Evolutionary conservation across 2,329 filamentous ascomycete species (phyloP).

Genomic region (Hypoxylon sp.): DNA sequence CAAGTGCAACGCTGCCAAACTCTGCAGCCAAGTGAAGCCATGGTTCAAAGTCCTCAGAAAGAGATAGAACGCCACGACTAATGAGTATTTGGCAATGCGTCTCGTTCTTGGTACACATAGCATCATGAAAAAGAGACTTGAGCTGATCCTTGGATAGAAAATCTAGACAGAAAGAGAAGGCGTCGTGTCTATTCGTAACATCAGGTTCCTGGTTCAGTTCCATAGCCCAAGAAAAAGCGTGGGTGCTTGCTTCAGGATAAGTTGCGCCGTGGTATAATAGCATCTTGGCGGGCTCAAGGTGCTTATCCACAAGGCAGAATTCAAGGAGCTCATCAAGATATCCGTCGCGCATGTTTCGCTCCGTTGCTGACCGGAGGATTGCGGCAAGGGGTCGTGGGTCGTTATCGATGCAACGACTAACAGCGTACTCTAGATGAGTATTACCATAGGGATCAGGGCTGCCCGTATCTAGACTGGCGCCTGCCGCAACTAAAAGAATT

Average conservation of each 20-base stretch:
- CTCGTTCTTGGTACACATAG: neutral
- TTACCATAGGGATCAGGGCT: neutral
- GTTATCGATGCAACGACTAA: neutral
- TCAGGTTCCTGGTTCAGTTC: neutral
- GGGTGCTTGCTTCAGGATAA: neutral
- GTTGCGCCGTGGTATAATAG: constrained; percentile 22
- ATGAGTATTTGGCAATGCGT: constrained; percentile 18
- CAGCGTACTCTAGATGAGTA: constrained; percentile 13
- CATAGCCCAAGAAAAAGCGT: constrained; percentile 13
- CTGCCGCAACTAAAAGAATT: constrained; percentile 24
- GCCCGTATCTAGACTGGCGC: constrained; percentile 26
- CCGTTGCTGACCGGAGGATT: constrained; percentile 10
- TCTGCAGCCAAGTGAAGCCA: constrained; percentile 34
- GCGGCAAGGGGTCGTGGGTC: neutral
- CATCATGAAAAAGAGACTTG: constrained; percentile 2
- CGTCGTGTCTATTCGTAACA: neutral
- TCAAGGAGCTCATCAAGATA: constrained; percentile 28
- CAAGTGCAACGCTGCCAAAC: constrained; percentile 14
- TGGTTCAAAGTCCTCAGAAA: neutral
- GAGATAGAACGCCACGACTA: constrained; percentile 5
- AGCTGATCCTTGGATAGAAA: constrained; percentile 13
- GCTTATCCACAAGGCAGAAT: neutral
- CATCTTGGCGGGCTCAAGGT: neutral
- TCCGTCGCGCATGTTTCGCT: constrained; percentile 6
- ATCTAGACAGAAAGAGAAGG: constrained; percentile 24